phyloP scores from a whole-genome alignment of 495 filamentous ascomycete species.

The Entonaema liquescens region DNA sequence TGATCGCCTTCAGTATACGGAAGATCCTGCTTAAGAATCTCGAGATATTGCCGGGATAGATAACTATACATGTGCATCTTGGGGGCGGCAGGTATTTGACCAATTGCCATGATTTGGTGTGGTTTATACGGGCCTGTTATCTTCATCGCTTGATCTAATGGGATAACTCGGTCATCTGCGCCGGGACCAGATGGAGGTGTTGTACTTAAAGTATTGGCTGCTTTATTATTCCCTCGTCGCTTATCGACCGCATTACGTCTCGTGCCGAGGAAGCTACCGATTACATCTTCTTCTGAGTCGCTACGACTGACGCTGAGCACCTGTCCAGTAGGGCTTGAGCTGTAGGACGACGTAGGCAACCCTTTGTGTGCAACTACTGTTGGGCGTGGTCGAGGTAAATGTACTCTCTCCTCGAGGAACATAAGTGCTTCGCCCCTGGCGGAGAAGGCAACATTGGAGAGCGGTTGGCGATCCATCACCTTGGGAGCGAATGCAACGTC shows the following conservation, averaged over 20 bases:
- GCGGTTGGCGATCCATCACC: constrained; percentile 74
- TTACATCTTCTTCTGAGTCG: constrained; percentile 71
- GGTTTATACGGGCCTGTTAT: constrained; percentile 62
- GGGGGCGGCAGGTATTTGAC: constrained; percentile 64
- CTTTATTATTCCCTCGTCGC: constrained; percentile 51
- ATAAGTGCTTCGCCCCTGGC: constrained; percentile 66
- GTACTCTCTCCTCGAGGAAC: constrained; percentile 61
- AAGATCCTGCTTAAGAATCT: constrained; percentile 53
- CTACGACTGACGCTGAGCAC: constrained; percentile 66
- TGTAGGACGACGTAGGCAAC: constrained; percentile 49
- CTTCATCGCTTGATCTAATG: constrained; percentile 69
- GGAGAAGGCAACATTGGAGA: constrained; percentile 70
- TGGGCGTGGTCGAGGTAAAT: constrained; percentile 50
- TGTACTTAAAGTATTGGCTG: constrained; percentile 54
- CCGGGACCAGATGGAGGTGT: constrained; percentile 67
- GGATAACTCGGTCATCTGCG: constrained; percentile 60
- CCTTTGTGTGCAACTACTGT: constrained; percentile 44
- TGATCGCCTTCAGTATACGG: constrained; percentile 41
- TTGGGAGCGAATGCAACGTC: constrained; percentile 85
- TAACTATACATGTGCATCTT: constrained; percentile 64
- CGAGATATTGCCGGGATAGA: constrained; percentile 67
- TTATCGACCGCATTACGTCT: constrained; percentile 51
- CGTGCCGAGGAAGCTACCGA: constrained; percentile 67
- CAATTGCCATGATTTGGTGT: constrained; percentile 69
- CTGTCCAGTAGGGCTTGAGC: constrained; percentile 54